Base-by-base conservation (phyloP, 2,329 filamentous ascomycete species). In the Drechslerella dactyloides region DNA sequence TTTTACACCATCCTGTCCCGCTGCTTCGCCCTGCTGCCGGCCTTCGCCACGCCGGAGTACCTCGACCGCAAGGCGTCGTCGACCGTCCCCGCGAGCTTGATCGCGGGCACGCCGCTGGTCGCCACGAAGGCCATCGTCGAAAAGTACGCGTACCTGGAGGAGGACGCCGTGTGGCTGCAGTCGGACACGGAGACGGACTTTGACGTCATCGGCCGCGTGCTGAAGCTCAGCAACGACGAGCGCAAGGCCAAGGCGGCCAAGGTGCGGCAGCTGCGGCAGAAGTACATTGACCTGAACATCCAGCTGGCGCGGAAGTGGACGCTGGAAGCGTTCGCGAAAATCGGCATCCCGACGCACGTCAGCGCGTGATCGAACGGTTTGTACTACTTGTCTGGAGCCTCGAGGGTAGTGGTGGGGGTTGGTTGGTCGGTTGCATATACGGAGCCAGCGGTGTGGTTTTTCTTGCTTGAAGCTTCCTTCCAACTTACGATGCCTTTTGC, bases 301-400 rank as follows among this genome's bases (percentile, higher is more conserved):
- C 90, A 93, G 69, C 84, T 90, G 56, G 92, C 92, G 76, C 93
- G 93, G 90, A 93, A 93, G 89, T 92, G 74, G 74, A 72, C 73
- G 33, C 24, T 69, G 15, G 69, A 73, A 19, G 74, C 69, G n/a
- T 56, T 74, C 46, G 56, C 68, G 44, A 75, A 73, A 61, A 60
- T 74, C 30, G 69, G 69, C 46, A 56, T 72, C 21, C 24, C 53
- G 46, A 72, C 68, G 7, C 60, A 65, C 21, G 50, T 15, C 8
- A 53, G 11, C 24, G 19, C 46, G 4, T 11, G 4, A 21, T 19
- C 8, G 23, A 53, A 2, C 23, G n/a, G 15, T 11, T 2, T 15
- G 8, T n/a, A n/a, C n/a, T n/a, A n/a, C n/a, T n/a, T n/a, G n/a
- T n/a, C n/a, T n/a, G n/a, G n/a, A n/a, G n/a, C n/a, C n/a, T n/a